These are phyloP conservation scores for Clarireedia hainanense DNA, from an alignment of 2,329 filamentous ascomycete genomes.

Conservation along the genomic window DNA sequence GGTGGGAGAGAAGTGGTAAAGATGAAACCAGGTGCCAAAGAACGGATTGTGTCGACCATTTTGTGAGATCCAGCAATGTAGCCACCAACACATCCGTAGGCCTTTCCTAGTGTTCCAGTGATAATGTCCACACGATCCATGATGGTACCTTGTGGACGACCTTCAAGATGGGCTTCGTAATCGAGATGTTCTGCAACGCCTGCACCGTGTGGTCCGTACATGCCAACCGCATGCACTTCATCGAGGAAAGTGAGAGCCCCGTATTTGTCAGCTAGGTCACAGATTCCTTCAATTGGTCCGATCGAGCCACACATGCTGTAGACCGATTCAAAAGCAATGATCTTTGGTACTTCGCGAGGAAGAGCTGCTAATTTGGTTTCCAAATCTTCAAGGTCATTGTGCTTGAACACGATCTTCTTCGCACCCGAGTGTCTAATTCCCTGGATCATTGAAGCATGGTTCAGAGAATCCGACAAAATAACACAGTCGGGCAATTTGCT, in stretches of 20 bases:
- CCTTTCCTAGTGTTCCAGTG: constrained; percentile 93
- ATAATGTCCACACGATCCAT: constrained; percentile 98
- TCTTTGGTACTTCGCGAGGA: constrained; percentile 80
- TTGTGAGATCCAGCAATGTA: constrained; percentile 89
- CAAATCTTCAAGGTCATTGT: constrained; percentile 90
- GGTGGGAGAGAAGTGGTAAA: constrained; percentile 96
- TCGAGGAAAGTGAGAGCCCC: constrained; percentile 96
- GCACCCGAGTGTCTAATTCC: constrained; percentile 96
- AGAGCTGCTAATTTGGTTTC: constrained; percentile 88
- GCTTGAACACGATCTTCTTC: constrained; percentile 97
- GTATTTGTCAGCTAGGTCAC: constrained; percentile 94
- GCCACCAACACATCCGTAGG: constrained; percentile 93
- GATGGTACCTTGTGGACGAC: constrained; percentile 69
- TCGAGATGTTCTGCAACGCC: constrained; percentile 97
- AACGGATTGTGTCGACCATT: constrained; percentile 87
- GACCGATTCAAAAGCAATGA: constrained; percentile 97
- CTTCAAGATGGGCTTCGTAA: constrained; percentile 74
- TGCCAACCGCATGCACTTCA: constrained; percentile 97
- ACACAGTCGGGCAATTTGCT: constrained; percentile 96
- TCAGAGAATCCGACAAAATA: constrained; percentile 93
- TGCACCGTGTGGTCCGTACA: constrained; percentile 94
- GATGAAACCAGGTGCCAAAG: constrained; percentile 93
- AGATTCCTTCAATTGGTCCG: constrained; percentile 91
- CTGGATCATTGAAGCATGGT: constrained; percentile 99
- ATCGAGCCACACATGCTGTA: constrained; percentile 99